These are phyloP conservation scores for Botrytis squamosa DNA, from an alignment of 2,329 filamentous ascomycete species.

Conservation along the genomic window DNA sequence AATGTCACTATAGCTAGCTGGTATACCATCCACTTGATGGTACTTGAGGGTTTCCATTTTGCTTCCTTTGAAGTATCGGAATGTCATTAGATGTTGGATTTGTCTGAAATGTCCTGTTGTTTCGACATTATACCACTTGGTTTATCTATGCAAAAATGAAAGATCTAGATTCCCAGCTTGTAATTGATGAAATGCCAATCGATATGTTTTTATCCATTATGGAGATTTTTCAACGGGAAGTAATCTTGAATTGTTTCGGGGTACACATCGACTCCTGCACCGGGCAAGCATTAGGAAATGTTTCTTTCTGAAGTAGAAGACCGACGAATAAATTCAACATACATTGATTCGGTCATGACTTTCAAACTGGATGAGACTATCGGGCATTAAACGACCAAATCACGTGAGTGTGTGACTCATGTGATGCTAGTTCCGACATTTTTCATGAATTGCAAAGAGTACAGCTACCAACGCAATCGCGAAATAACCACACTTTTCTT, in stretches of 20 bases:
- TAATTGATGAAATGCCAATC: background rate
- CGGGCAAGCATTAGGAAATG: too few relatives aligned
- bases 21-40: background rate
- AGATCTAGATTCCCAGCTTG: background rate
- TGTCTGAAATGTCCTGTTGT: background rate
- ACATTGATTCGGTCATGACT: too few relatives aligned
- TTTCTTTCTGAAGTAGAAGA: background rate
- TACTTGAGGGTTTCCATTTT: background rate
- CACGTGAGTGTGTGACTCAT: conserved; percentile 11
- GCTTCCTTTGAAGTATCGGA: background rate
- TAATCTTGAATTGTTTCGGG: background rate
- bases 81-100: background rate
- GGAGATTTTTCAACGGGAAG: background rate
- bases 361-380: background rate
- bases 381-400: too few relatives aligned
- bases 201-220: background rate
- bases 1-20: too few relatives aligned
- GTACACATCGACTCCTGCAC: background rate
- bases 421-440: conserved; percentile 15
- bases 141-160: background rate
- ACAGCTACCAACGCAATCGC: background rate
- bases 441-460: background rate
- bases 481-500: background rate
- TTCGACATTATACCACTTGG: background rate
- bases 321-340: too few relatives aligned